Base-by-base conservation (phyloP, 2,329 filamentous ascomycete genomes). In the Tolypocladium sp. region DNA sequence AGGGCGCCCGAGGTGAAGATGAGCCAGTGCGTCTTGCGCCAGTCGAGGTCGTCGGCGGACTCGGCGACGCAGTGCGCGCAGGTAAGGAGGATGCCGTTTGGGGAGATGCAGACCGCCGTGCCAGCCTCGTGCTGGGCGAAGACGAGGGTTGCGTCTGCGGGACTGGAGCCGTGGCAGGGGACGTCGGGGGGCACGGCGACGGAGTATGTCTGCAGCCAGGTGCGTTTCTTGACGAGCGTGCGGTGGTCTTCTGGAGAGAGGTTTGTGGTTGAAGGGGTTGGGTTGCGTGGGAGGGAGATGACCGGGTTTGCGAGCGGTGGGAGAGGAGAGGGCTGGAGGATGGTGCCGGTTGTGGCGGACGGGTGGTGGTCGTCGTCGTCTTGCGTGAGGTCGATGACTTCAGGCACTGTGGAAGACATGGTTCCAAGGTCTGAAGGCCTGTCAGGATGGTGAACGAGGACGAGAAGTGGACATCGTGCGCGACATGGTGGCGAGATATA, bases 41-140 rank as follows among this genome's bases (percentile, higher is more conserved):
- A 44, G 41, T 44, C 41, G n/a, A 44, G 41, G 4, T 44, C 41
- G n/a, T 44, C 41, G 41, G n/a, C 41, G 10, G 41, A n/a, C 41
- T 44, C 41, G n/a, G 41, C 41, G n/a, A 44, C 41, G 41, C 41
- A 44, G n/a, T 44, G 41, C n/a, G 41, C 57, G 82, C 41, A 44
- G n/a, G 41, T 44, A n/a, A 44, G 67, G 5, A 81, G 63, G 46
- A 80, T 68, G 5, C 80, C 79, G 3, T 65, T 58, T 0, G 71
- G 62, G 0, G 74, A 72, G 40, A 82, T 75, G 62, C 78, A 82
- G 2, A 82, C 73, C 0, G 79, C 80, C 1, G 79, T 82, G 6
- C 79, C 78, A 6, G 79, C 79, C 61, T 79, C 75, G 33, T 77
- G 67, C 60, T 79, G 77, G 0, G 76, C 76, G 61, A 82, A 82